Evolutionary conservation across 805 yeast genomes (phyloP).

Genomic region (Wickerhamomyces rabaulensis): DNA sequence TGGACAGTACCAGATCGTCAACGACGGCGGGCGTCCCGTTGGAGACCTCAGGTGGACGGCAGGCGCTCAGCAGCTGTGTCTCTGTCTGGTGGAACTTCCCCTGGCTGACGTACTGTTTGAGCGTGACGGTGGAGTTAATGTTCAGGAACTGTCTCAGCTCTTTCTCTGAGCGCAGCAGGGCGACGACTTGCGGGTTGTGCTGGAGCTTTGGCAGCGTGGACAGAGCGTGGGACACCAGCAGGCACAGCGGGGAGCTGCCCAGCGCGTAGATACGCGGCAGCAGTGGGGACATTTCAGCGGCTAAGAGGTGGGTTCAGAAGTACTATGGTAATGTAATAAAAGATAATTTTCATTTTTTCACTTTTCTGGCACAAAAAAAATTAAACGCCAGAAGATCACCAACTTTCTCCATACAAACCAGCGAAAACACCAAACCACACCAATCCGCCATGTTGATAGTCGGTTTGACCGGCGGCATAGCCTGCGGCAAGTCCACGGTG

Average conservation of each 20-base stretch:
- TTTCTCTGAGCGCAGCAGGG: conserved; percentile 38
- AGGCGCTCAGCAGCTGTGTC: conserved; percentile 19
- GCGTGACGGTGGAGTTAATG: conserved; percentile 33
- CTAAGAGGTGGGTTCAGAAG: too few species aligned
- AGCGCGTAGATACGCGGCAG: conserved; percentile 35
- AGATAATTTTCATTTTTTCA: too few species aligned
- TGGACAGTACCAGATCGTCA: conserved; percentile 16
- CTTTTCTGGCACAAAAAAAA: not conserved
- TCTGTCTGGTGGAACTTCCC: conserved; percentile 3
- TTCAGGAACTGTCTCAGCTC: conserved; percentile 36
- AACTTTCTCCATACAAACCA: too few species aligned
- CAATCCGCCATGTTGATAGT: conserved; percentile 69
- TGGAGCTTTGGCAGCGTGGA: conserved; percentile 34
- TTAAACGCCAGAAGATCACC: too few species aligned
- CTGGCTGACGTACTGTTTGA: conserved; percentile 5
- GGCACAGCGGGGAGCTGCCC: conserved; percentile 41
- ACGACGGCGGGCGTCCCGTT: conserved; percentile 17
- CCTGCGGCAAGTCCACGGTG: conserved; percentile 94
- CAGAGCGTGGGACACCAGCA: conserved; percentile 33
- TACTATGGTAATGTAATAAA: too few species aligned
- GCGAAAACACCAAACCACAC: not conserved
- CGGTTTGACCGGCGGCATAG: conserved; percentile 97
- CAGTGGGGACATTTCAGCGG: not conserved
- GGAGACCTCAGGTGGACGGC: conserved; percentile 20
- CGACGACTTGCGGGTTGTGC: conserved; percentile 32